Conservation (phyloP, 139 green algal genomes). For the Mesotaenium endlicherianum region DNA sequence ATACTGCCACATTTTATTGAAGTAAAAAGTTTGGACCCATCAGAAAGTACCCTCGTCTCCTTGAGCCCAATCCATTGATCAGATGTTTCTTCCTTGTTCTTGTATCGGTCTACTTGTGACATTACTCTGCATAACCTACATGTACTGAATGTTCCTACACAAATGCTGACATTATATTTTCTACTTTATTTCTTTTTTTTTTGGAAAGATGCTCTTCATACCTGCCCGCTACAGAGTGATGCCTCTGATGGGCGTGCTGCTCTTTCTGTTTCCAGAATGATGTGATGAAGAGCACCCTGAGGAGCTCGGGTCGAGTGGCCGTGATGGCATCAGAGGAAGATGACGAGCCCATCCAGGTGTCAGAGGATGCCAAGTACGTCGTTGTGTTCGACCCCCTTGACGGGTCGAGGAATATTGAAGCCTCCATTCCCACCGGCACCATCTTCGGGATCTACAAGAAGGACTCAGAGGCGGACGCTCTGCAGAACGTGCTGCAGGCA, state of each 20-base stretch:
- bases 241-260: neutral
- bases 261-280: constrained; percentile 36
- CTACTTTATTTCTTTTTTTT: neutral
- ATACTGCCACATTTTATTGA: too few relatives aligned
- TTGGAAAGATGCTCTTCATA: neutral
- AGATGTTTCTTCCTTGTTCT: too few relatives aligned
- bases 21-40: too few relatives aligned
- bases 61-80: too few relatives aligned
- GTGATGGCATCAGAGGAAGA: constrained; percentile 68
- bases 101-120: neutral
- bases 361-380: constrained; percentile 36
- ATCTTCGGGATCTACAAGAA: constrained; percentile 74
- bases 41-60: too few relatives aligned
- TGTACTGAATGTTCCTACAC: neutral
- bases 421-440: constrained; percentile 66
- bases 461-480: neutral
- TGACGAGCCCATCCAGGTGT: constrained; percentile 44
- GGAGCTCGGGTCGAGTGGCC: constrained; percentile 46
- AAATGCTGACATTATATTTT: neutral
- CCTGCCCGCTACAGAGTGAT: neutral
- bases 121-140: neutral
- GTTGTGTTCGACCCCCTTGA: constrained; percentile 77
- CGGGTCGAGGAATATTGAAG: constrained; percentile 69
- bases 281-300: constrained; percentile 52
- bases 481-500: constrained; percentile 29